Base-by-base conservation (phyloP, 768 basidiomycete genomes). In the Dentipellis sp. region DNA sequence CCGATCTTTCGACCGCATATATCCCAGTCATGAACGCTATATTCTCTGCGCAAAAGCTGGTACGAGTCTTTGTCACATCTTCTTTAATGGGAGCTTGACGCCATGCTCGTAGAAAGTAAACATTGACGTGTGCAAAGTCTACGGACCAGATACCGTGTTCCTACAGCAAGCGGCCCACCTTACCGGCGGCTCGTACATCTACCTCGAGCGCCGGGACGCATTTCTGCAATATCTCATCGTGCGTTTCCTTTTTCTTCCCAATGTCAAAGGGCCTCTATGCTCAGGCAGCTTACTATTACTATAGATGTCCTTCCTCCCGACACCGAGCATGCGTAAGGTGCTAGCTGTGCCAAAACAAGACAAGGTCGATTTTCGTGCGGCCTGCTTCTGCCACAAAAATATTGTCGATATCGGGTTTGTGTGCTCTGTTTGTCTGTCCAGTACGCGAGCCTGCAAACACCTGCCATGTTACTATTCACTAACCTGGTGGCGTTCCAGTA, bases 11-110 rank as follows among this genome's bases (percentile, higher is more conserved):
- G 9, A 79, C 85, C 8, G 91, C 94, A 10, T 99, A 99, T 70
- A 95, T 98, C 50, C 91, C 95, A 22, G 85, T 98, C 67, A 99
- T 99, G 97, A 98, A 98, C 68, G 86, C 94, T 54, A 98, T 98
- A 50, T 99, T 99, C 72, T 94, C 94, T 16, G 97, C 97, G 4
- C 97, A 99, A 70, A 99, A 99, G 74, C 77, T 93, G 62, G 95
- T 91, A 60, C 62, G 86, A 70, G 55, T 52, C 57, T 42, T 23
- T 52, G 19, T 55, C 58, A 45, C 53, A 21, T 21, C 49, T 58
- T 56, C 54, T 36, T 42, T 29, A 52, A 42, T 56, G 16, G 16
- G 47, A 46, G 40, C 21, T 36, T 54, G 48, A 42, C n/a, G 37
- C n/a, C 53, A 16, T 29, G 39, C 67, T 29, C 29, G 29, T 29